Conservation (phyloP, 345 rosid species). For the Aegle marmelos region DNA sequence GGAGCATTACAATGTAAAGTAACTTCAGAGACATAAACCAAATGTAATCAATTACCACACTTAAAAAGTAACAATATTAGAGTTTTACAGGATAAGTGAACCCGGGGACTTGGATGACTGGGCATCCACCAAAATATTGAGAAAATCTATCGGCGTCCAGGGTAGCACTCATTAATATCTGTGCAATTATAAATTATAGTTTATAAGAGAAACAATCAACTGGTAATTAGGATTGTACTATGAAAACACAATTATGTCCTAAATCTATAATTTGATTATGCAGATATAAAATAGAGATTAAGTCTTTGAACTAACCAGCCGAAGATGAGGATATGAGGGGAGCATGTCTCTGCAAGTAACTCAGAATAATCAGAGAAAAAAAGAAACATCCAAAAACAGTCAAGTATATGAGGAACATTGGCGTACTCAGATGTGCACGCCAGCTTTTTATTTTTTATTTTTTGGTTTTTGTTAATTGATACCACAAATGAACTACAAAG, state of each 20-base stretch:
- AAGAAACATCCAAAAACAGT: constrained; percentile 5
- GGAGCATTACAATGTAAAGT: constrained; percentile 18
- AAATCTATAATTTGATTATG: not conserved
- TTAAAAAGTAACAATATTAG: not conserved
- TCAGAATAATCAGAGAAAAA: constrained; percentile 16
- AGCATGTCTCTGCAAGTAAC: constrained; percentile 80
- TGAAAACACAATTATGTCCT: not conserved
- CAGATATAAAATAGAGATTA: not conserved
- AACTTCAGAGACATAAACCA: constrained; percentile 4
- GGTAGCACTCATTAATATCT: constrained; percentile 98
- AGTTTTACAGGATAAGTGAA: constrained; percentile 80
- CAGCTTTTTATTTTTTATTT: not conserved
- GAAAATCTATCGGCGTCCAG: constrained; percentile 88
- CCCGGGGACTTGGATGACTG: constrained; percentile 81
- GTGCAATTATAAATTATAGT: constrained; percentile 14
- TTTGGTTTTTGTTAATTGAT: not conserved
- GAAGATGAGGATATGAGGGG: constrained; percentile 72
- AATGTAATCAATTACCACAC: not conserved
- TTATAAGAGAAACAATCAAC: constrained; percentile 5
- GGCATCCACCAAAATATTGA: constrained; percentile 95
- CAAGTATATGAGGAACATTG: not conserved
- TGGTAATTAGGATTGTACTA: not conserved
- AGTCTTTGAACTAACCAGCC: constrained; percentile 67
- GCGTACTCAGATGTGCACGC: not conserved
- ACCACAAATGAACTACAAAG: not conserved